Evolutionary conservation across 495 filamentous ascomycete species (phyloP).

Genomic region (Aspergillus affinis): DNA sequence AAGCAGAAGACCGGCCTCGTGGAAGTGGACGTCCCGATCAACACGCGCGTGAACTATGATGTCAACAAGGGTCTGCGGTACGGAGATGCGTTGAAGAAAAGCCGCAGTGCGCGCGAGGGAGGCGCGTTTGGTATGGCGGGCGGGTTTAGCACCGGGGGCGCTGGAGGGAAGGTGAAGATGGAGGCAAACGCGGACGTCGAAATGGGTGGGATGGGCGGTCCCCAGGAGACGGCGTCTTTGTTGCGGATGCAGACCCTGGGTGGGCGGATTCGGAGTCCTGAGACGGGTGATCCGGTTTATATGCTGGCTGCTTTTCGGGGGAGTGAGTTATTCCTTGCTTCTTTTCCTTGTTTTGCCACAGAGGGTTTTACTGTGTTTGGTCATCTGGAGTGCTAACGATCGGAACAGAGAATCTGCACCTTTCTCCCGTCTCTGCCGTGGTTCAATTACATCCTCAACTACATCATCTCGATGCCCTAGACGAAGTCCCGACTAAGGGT

Average conservation of each 20-base stretch:
- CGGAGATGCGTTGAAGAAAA: conserved; percentile 64
- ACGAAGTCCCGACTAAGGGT: conserved; percentile 46
- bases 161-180: conserved; percentile 37
- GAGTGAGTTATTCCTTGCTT: conserved; percentile 42
- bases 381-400: conserved; percentile 10
- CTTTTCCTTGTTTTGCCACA: neutral
- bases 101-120: conserved; percentile 50
- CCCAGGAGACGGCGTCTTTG: conserved; percentile 28
- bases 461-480: conserved; percentile 69
- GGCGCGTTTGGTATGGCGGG: conserved; percentile 59
- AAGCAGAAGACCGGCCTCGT: conserved; percentile 68
- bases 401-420: conserved; percentile 59
- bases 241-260: conserved; percentile 56
- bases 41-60: conserved; percentile 62
- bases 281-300: conserved; percentile 62
- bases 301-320: conserved; percentile 70
- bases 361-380: neutral
- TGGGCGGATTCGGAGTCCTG: conserved; percentile 60
- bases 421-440: conserved; percentile 66
- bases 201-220: conserved; percentile 36
- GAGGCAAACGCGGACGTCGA: conserved; percentile 38
- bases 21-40: conserved; percentile 73
- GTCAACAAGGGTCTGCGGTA: conserved; percentile 61
- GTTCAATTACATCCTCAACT: conserved; percentile 75
- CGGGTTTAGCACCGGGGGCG: conserved; percentile 50